Evolutionary conservation across 2,329 filamentous ascomycete genomes (phyloP).

Genomic region (Fusarium musae): DNA sequence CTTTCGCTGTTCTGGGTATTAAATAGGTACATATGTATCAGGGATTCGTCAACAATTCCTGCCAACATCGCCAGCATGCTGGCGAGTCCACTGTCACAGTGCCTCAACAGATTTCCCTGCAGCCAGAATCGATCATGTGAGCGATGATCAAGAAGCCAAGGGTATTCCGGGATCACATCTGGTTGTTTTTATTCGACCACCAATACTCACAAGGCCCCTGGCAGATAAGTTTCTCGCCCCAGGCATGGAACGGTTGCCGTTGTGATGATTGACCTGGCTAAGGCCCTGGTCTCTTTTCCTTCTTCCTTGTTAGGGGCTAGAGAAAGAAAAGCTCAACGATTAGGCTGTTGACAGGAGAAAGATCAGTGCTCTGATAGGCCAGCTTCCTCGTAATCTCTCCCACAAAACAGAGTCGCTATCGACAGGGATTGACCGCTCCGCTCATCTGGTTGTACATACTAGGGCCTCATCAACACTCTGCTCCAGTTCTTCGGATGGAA

Average conservation of each 20-base stretch:
- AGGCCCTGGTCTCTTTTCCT: background rate
- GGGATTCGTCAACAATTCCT: background rate
- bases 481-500: background rate
- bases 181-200: background rate
- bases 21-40: background rate
- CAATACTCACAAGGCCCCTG: background rate
- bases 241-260: background rate
- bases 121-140: constrained; percentile 42
- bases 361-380: constrained; percentile 10
- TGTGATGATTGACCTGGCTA: background rate
- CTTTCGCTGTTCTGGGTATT: background rate
- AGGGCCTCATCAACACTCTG: constrained; percentile 17
- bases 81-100: background rate
- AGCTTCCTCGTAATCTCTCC: background rate
- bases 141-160: constrained; percentile 15
- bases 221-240: background rate
- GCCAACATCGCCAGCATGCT: background rate
- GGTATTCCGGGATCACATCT: background rate
- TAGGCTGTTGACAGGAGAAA: background rate
- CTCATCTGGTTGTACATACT: background rate
- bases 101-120: constrained; percentile 30
- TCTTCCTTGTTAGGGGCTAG: background rate
- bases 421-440: constrained; percentile 13
- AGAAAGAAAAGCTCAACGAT: background rate
- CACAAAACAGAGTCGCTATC: background rate